Conservation (phyloP, 495 filamentous ascomycete species). For the Neurospora sp. region DNA sequence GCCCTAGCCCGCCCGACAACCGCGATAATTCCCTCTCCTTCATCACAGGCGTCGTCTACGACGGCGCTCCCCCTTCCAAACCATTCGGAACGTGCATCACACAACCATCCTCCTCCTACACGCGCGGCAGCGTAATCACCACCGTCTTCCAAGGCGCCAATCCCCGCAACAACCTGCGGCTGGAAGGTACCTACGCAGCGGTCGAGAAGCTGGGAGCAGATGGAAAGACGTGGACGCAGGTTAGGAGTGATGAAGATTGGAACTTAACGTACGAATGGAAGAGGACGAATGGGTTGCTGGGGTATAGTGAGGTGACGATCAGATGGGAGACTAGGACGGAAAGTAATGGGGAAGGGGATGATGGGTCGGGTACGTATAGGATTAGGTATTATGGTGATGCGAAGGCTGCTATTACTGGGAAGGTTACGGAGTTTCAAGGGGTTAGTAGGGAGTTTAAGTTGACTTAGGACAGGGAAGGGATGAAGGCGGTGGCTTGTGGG, state of each 20-base stretch:
- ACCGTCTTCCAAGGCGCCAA: constrained; percentile 81
- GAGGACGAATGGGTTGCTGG: constrained; percentile 59
- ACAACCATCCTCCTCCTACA: constrained; percentile 48
- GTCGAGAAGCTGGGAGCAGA: constrained; percentile 50
- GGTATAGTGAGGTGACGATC: constrained; percentile 68
- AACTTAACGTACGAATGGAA: constrained; percentile 71
- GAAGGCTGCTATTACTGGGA: constrained; percentile 52
- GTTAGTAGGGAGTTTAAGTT: constrained; percentile 54
- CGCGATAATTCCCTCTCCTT: constrained; percentile 63
- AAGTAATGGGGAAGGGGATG: constrained; percentile 40
- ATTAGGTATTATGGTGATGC: constrained; percentile 80
- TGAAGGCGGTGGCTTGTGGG: background rate
- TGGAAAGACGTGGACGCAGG: constrained; percentile 51
- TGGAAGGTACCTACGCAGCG: constrained; percentile 71
- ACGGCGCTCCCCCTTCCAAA: constrained; percentile 54
- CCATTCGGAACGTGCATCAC: constrained; percentile 58
- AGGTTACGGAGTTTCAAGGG: constrained; percentile 63
- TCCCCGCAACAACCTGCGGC: constrained; percentile 77
- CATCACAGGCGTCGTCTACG: constrained; percentile 70
- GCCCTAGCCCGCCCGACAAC: constrained; percentile 72
- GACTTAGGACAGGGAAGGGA: constrained; percentile 8
- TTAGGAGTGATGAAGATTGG: constrained; percentile 73
- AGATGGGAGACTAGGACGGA: constrained; percentile 63
- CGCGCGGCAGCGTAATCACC: constrained; percentile 51
- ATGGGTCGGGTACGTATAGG: constrained; percentile 60